Conservation (phyloP, 192 early-diverging fungal species). For the Powellomyces hirtus region DNA sequence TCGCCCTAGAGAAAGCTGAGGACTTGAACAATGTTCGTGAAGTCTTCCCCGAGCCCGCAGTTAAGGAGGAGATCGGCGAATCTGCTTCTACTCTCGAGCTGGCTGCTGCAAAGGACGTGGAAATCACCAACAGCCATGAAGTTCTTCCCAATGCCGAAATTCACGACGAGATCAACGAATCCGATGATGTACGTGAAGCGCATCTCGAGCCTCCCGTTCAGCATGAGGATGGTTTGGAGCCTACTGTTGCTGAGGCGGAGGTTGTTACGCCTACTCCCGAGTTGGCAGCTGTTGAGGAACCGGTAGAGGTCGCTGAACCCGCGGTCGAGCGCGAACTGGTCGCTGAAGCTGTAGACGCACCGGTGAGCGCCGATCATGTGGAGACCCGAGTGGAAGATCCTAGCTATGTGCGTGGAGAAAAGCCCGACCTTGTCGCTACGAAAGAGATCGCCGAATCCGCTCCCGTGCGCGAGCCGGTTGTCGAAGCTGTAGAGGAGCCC, state of each 20-base stretch:
- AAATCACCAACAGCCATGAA: too few relatives aligned
- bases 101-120: too few relatives aligned
- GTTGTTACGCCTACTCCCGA: too few relatives aligned
- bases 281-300: too few relatives aligned
- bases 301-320: neutral
- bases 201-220: neutral
- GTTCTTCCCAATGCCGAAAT: neutral
- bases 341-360: neutral
- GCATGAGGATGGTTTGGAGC: neutral
- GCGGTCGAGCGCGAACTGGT: neutral
- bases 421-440: neutral
- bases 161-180: neutral
- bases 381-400: too few relatives aligned
- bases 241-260: neutral
- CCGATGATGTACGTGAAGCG: neutral
- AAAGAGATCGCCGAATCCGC: neutral
- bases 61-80: too few relatives aligned
- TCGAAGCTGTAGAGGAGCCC: neutral
- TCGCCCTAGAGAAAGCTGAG: neutral
- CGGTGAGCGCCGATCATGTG: neutral
- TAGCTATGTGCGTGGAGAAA: neutral
- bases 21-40: neutral
- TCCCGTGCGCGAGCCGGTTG: neutral
- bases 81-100: too few relatives aligned
- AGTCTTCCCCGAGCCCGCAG: neutral